Evolutionary conservation across 2,329 filamentous ascomycete species (phyloP).

Genomic region (Ascochyta fabae): DNA sequence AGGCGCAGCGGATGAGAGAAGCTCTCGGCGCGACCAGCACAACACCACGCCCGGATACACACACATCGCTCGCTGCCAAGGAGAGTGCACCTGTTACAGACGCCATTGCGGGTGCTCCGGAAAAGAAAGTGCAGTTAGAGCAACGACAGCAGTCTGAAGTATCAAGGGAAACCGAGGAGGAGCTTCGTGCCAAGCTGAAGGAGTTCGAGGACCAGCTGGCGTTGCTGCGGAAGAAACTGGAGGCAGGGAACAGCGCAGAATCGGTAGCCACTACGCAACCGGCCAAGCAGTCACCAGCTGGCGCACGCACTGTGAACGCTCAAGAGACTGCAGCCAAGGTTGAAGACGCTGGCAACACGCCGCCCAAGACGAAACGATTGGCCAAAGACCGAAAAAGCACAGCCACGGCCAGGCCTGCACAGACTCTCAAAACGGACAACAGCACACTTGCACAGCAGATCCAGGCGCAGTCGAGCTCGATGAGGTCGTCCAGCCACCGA

Average conservation of each 20-base stretch:
- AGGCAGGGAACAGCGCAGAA: neutral
- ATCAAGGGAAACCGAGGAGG: neutral
- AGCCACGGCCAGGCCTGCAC: neutral
- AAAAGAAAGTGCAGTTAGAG: neutral
- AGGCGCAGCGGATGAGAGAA: slow-evolving; percentile 4
- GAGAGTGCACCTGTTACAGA: neutral
- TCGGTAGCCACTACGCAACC: neutral
- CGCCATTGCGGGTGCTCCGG: neutral
- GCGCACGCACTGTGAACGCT: too few species aligned
- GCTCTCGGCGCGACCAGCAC: neutral
- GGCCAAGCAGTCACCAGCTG: neutral
- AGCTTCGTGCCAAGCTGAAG: slow-evolving; percentile 2
- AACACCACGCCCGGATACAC: neutral
- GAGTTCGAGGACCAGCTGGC: slow-evolving; percentile 6
- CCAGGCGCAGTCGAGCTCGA: slow-evolving; percentile 23
- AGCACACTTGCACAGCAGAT: slow-evolving; percentile 21
- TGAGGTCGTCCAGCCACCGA: slow-evolving; percentile 19
- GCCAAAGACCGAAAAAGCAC: too few species aligned
- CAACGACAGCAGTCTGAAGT: neutral
- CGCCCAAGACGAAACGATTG: neutral
- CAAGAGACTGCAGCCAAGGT: neutral
- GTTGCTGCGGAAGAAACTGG: slow-evolving; percentile 1
- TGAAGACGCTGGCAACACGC: neutral
- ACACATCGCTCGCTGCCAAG: neutral
- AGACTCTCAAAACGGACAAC: slow-evolving; percentile 5